phyloP scores from a whole-genome alignment of 495 filamentous ascomycete genomes.

The Annulohypoxylon nitens region DNA sequence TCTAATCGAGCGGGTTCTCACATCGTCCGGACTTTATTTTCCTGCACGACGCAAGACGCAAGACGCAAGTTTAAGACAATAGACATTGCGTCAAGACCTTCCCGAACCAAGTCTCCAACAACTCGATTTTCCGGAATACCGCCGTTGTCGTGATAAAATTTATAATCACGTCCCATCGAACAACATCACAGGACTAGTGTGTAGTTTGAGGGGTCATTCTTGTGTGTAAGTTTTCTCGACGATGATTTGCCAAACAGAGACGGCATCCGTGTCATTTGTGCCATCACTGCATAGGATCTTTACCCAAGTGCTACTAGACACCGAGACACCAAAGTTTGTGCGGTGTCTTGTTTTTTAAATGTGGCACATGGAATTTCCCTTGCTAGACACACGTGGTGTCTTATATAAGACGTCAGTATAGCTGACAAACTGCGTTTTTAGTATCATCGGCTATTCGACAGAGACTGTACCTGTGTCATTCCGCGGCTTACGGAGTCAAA shows the following conservation, averaged over 20 bases:
- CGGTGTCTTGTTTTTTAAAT: conserved; percentile 7
- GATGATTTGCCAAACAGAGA: conserved; percentile 31
- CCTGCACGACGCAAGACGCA: conserved; percentile 26
- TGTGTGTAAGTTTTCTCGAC: conserved; percentile 40
- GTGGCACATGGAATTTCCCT: not conserved
- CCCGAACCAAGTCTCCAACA: conserved; percentile 1
- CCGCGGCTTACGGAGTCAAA: conserved; percentile 13
- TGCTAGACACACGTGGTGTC: conserved; percentile 14
- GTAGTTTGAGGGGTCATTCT: conserved; percentile 15
- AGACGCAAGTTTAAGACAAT: conserved; percentile 16
- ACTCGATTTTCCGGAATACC: conserved; percentile 13
- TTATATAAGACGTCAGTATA: conserved; percentile 18
- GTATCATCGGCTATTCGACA: conserved; percentile 8
- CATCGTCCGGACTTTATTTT: conserved; percentile 30
- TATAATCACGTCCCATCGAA: conserved; percentile 25
- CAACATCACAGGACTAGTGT: conserved; percentile 36
- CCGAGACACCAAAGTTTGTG: conserved; percentile 3
- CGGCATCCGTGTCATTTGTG: conserved; percentile 17
- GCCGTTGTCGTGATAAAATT: conserved; percentile 29
- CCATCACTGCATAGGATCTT: conserved; percentile 19
- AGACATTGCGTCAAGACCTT: conserved; percentile 18
- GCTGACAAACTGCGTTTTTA: conserved; percentile 35
- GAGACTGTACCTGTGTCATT: not conserved
- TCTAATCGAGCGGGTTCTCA: conserved; percentile 42
- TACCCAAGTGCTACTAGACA: conserved; percentile 25